Evolutionary conservation across 140 eudicot genomes (phyloP), one percentile per base, ranked within the genome.

Genomic region (Oenanthe javanica): DNA sequence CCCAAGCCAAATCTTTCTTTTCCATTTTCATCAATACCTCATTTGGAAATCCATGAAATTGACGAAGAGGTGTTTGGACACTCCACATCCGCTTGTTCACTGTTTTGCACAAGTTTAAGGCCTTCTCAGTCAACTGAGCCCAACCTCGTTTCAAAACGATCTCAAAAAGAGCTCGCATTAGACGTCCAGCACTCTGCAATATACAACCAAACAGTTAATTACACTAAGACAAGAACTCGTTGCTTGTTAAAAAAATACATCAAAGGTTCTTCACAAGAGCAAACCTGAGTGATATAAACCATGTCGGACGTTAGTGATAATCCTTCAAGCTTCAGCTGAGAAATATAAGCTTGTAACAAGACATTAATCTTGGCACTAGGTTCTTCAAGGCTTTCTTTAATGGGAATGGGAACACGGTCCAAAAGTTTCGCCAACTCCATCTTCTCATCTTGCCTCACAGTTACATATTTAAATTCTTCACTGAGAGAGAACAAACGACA

Each of bases 381-480:
- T 77, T 93, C 98, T 83, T 93, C 97, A 77, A 90, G 82, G 78
- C 90, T 86, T 87, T 91, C 98, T 86, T 91, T 93, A 42, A 93
- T 79, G 12, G 98, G 98, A 69, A 93, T 93, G 8, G 97, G 98
- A 75, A 93, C 97, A 59, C 94, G 96, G 42, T 94, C 97, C 76
- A 89, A 80, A 54, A 94, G 97, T 90, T 94, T 92, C 45, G 91
- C 98, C 69, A 94, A 89, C 75, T 94, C 98, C 92, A 94, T 86
- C 84, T 94, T 92, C 89, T 94, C 98, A 83, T 94, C 98, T 85
- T 87, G 98, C 84, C 97, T 89, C 83, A 94, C 98, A 21, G 96
- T 86, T 2, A 94, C 98, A 75, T 90, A 92, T 75, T 94, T 94
- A 83, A 94, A 94, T 82, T 94, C 98, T 77, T 94, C 98, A 61